A percentile compares a stretch with the other conserved stretches of the same genome.
Conservation (phyloP, 2,329 filamentous ascomycete species). For the Plectosphaerella plurivora region DNA sequence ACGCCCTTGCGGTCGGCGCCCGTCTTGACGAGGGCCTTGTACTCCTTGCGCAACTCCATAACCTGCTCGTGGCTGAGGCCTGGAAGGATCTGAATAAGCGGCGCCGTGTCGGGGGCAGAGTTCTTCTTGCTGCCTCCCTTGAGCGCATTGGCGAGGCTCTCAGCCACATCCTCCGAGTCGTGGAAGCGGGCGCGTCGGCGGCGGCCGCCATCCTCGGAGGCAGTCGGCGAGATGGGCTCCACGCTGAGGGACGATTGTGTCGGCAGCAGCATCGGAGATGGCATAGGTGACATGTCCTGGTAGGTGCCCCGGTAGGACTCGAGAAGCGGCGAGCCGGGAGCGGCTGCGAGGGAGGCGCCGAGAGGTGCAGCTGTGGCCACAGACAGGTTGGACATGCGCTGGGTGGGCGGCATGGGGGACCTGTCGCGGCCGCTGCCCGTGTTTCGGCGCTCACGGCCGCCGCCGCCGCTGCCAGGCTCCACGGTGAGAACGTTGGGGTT, state of each 20-base stretch:
- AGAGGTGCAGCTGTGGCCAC: constrained; percentile 37
- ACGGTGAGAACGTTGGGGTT: constrained; percentile 35
- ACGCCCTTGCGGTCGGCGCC: constrained; percentile 69
- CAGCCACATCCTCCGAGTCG: constrained; percentile 75
- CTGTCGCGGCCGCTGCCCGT: constrained; percentile 31
- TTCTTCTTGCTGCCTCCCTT: constrained; percentile 46
- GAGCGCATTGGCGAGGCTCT: constrained; percentile 70
- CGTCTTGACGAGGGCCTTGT: constrained; percentile 85
- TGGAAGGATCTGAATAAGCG: constrained; percentile 80
- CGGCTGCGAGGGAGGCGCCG: constrained; percentile 42
- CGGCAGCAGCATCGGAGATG: constrained; percentile 66
- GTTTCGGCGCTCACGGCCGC: constrained; percentile 21
- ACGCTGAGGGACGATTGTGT: constrained; percentile 2
- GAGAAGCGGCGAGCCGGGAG: constrained; percentile 78
- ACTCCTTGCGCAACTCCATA: constrained; percentile 78
- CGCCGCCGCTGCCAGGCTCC: constrained; percentile 28
- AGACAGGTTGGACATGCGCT: constrained; percentile 47
- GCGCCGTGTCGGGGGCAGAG: constrained; percentile 58
- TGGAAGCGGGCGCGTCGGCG: constrained; percentile 71
- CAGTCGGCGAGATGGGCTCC: constrained; percentile 40
- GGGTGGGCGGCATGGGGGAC: constrained; percentile 44
- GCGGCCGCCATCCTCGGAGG: constrained; percentile 46
- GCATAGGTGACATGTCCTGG: constrained; percentile 92
- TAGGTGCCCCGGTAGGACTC: constrained; percentile 94
- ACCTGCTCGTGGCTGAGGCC: constrained; percentile 83